These are phyloP conservation scores for Aphanomyces astaci DNA, from an alignment of 352 stramenopile species.

Conservation along the genomic window DNA sequence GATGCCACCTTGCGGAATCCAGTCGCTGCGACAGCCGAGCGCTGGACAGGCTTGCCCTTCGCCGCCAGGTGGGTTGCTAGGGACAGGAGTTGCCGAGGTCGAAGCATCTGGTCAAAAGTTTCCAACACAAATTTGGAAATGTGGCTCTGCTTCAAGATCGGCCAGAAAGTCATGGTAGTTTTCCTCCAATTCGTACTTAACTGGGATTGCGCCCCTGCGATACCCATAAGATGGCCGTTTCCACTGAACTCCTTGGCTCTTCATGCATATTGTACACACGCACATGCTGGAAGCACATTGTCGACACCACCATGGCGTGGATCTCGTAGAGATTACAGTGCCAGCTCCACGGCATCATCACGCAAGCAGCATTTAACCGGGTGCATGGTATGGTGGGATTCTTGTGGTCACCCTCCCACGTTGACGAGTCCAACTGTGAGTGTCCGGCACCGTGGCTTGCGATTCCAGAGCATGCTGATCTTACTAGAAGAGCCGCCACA, in stretches of 20 bases:
- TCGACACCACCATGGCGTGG: too few species aligned
- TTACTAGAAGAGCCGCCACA: too few species aligned
- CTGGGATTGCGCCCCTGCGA: neutral
- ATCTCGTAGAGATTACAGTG: too few species aligned
- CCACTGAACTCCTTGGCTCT: too few species aligned
- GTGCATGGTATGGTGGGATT: neutral
- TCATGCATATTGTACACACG: too few species aligned
- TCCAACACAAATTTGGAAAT: neutral
- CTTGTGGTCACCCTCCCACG: neutral
- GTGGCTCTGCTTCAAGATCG: too few species aligned
- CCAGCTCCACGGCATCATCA: too few species aligned
- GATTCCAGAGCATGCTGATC: too few species aligned
- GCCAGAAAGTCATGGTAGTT: neutral
- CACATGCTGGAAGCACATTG: too few species aligned
- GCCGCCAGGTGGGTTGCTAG: neutral
- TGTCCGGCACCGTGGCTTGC: neutral
- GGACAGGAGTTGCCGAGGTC: neutral
- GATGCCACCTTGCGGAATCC: neutral
- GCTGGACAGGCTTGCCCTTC: neutral
- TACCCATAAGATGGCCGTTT: too few species aligned
- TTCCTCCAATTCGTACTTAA: neutral
- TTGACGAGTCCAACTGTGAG: neutral
- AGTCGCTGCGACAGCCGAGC: neutral
- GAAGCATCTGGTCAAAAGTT: neutral
- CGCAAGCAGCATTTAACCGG: neutral